These are phyloP conservation scores for Balamuthia mandrillaris DNA, from an alignment of 208 protist genomes.

Conservation along the genomic window DNA sequence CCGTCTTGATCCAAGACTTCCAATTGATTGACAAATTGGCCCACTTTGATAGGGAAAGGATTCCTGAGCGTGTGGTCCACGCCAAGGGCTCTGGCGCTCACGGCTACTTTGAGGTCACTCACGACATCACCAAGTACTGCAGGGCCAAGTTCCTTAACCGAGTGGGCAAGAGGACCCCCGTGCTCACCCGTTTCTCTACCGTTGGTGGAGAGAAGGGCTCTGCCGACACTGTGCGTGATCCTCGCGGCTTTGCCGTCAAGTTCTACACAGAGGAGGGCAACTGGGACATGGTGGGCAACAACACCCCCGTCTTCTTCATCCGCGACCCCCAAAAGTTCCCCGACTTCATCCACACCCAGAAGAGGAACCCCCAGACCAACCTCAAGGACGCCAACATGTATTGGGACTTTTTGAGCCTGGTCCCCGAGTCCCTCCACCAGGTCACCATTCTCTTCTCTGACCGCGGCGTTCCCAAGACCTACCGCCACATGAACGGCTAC, in stretches of 20 bases:
- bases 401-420: constrained; percentile 74
- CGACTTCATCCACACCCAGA: constrained; percentile 79
- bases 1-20: constrained; percentile 71
- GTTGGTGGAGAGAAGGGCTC: constrained; percentile 73
- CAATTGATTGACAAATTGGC: constrained; percentile 72
- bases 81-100: constrained; percentile 62
- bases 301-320: constrained; percentile 80
- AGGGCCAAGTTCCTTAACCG: constrained; percentile 72
- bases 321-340: constrained; percentile 66
- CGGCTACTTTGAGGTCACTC: constrained; percentile 70
- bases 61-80: constrained; percentile 73
- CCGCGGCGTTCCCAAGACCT: constrained; percentile 67
- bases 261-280: constrained; percentile 83
- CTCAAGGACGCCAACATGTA: constrained; percentile 60
- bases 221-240: constrained; percentile 70
- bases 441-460: constrained; percentile 73
- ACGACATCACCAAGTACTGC: constrained; percentile 73
- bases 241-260: constrained; percentile 74
- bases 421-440: constrained; percentile 74
- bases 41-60: constrained; percentile 75
- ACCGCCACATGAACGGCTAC: constrained; percentile 73
- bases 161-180: constrained; percentile 72
- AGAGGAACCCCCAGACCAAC: constrained; percentile 73
- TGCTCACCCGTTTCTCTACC: constrained; percentile 80
- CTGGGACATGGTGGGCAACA: constrained; percentile 79